Percentiles rank a stretch among this genome's conserved stretches.
These are phyloP conservation scores for Syncephalastrum sp. DNA, from an alignment of 371 early-diverging fungal species.

Conservation along the genomic window DNA sequence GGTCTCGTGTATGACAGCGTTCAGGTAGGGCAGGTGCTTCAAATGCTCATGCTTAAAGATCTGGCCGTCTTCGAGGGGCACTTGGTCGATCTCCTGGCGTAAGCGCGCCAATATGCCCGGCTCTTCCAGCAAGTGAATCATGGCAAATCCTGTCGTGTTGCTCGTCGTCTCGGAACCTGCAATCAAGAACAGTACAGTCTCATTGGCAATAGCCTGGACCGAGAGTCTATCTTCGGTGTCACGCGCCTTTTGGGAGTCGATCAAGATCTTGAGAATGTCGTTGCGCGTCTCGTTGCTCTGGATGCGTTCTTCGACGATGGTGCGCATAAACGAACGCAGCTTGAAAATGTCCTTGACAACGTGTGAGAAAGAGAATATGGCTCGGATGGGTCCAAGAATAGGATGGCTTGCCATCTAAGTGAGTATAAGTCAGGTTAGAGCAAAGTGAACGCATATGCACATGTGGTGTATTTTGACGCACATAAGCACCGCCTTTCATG, in stretches of 20 bases:
- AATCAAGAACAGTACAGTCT: constrained; percentile 30
- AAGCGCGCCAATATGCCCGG: constrained; percentile 19
- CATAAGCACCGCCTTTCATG: background rate
- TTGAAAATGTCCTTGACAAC: background rate
- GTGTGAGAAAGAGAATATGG: background rate
- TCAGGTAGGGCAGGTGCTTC: constrained; percentile 27
- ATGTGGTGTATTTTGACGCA: background rate
- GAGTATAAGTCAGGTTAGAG: background rate
- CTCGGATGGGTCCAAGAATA: background rate
- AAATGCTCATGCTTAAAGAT: constrained; percentile 27
- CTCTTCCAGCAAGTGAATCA: constrained; percentile 22
- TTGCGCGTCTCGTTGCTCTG: constrained; percentile 16
- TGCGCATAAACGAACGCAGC: constrained; percentile 21
- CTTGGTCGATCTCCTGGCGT: constrained; percentile 23
- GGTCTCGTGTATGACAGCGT: constrained; percentile 33
- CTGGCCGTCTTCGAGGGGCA: background rate
- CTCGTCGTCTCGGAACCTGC: constrained; percentile 39
- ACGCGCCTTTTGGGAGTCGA: constrained; percentile 19
- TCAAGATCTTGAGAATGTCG: constrained; percentile 35
- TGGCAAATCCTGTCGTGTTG: constrained; percentile 25
- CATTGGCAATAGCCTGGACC: constrained; percentile 23
- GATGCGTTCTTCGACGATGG: constrained; percentile 23
- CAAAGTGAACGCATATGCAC: background rate
- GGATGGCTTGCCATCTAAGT: background rate
- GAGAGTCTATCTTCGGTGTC: constrained; percentile 24